Evolutionary conservation across 1,139 yeast genomes (phyloP), one percentile per base, ranked within the genome.

Genomic region (Casaregolazyma lundiana): DNA sequence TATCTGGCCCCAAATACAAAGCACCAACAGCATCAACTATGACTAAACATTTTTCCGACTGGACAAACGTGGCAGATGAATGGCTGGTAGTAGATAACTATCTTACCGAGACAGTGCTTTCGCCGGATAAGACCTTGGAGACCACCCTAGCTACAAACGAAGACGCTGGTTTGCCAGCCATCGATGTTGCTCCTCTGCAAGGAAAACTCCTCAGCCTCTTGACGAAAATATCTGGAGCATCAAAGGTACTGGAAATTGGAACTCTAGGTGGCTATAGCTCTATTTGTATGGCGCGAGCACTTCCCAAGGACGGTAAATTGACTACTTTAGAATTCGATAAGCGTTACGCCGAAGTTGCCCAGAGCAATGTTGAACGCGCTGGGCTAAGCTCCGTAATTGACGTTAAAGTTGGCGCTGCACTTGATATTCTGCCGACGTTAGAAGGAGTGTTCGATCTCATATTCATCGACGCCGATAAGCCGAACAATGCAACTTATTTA

Each of bases 251-350:
- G 2, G 54, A 52, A 18, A 35, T 52, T 5, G 54, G 54, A 9
- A 51, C 54, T 17, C 47, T 49, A 16, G 53, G 53, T 17, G 59
- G 59, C 20, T 55, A 47, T 41, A 50, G 55, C 7, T 46, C 58
- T 6, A 50, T 53, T 22, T 45, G 48, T 43, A 41, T 55, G 17
- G 52, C 56, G 17, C 43, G 45, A 7, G 54, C 45, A 11, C 48
- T 54, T 32, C 58, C 58, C 3, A 44, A 41, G 11, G 50, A 45
- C 30, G 52, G 50, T n/a, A 49, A 51, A 24, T 41, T 52, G 17
- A 45, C 38, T 26, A 50, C 53, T 15, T 41, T 55, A 29, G 59
- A 55, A 39, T 44, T 46, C 35, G 43, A 46, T 38, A 47, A 45
- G 11, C 44, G 52, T 29, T 51, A 45, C 44, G 59, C 59, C 17